Evolutionary conservation across 163 green algal genomes (phyloP), one percentile per base, ranked within the genome.

Genomic region (Volvox carteri): DNA sequence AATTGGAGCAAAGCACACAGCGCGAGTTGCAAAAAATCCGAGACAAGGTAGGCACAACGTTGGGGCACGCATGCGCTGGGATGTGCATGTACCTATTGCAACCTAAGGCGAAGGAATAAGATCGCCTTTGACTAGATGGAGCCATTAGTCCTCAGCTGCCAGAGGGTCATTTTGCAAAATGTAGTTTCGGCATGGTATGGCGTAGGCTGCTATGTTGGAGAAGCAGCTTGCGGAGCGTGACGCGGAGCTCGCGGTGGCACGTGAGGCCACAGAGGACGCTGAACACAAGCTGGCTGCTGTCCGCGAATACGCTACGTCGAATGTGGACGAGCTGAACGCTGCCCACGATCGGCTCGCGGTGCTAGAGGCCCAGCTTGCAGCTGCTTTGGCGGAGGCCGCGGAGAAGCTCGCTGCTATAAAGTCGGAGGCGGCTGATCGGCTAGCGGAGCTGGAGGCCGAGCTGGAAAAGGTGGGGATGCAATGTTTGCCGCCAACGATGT

Each of bases 271-370:
- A 11, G 37, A 75, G 6, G 81, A 73, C 18, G 44, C 42, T 0
- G 73, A 92, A 60, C 48, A 74, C 28, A 88, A 90, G 88, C 83
- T 92, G 60, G 52, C 56, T 1, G 81, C 74, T 21, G 88, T 90
- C 14, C 79, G 79, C 9, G 80, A 88, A 72, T 86, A 88, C 50
- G 81, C 88, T 11, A 52, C 70, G 25, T 89, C 84, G 28, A 89
- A 50, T 12, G 37, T 74, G 35, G 68, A 83, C 4, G 83, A 85
- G 54, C 84, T 90, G 3, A 68, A 70, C 30, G 19, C 52, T 19
- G 65, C 81, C 11, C 70, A 73, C 9, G 81, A 65, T 11, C 23
- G 65, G 12, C 0, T 80, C 5, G 44, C 18, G 30, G 73, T n/a
- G 30, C 41, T 85, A 62, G 79, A 87, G 35, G 58, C 19, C 21